Percentiles rank a stretch among this genome's conserved stretches.
Conservation (phyloP, 2,329 filamentous ascomycete genomes). For the Elsinoe arachidis region DNA sequence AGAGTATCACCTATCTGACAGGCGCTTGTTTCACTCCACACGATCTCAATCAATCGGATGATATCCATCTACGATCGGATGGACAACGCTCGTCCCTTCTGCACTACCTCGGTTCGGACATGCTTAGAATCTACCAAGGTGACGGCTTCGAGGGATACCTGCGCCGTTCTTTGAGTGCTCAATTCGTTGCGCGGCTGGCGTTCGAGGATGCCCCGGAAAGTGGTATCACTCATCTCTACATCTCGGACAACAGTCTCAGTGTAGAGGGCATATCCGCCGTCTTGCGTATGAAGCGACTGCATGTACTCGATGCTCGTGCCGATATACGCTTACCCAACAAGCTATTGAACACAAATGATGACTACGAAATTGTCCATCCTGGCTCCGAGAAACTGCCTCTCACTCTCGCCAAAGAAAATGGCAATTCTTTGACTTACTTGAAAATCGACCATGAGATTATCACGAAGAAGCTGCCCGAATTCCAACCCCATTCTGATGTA, state of each 20-base stretch:
- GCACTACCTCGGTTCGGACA: conserved; percentile 32
- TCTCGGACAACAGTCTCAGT: conserved; percentile 48
- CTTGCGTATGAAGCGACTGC: conserved; percentile 42
- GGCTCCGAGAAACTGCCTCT: conserved; percentile 49
- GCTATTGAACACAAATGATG: conserved; percentile 17
- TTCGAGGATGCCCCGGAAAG: conserved; percentile 47
- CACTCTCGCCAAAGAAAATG: conserved; percentile 38
- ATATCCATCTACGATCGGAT: neutral
- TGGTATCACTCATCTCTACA: conserved; percentile 53
- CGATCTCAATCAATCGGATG: conserved; percentile 13
- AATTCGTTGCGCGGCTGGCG: conserved; percentile 44
- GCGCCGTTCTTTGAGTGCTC: conserved; percentile 39
- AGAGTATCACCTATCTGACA: conserved; percentile 43
- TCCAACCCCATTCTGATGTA: conserved; percentile 18
- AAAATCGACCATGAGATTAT: conserved; percentile 48
- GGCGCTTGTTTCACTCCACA: conserved; percentile 39
- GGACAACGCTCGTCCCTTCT: conserved; percentile 22
- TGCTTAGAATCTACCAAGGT: conserved; percentile 33
- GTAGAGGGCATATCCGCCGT: conserved; percentile 48
- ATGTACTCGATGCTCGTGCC: conserved; percentile 48
- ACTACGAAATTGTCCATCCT: conserved; percentile 30
- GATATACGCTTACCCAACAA: conserved; percentile 29
- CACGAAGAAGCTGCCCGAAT: conserved; percentile 35
- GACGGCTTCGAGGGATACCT: conserved; percentile 47
- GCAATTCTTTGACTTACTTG: conserved; percentile 44